Percentiles rank a stretch among this genome's conserved stretches.
Conservation (phyloP, 106 monocot genomes). For the Acorus calamus region DNA sequence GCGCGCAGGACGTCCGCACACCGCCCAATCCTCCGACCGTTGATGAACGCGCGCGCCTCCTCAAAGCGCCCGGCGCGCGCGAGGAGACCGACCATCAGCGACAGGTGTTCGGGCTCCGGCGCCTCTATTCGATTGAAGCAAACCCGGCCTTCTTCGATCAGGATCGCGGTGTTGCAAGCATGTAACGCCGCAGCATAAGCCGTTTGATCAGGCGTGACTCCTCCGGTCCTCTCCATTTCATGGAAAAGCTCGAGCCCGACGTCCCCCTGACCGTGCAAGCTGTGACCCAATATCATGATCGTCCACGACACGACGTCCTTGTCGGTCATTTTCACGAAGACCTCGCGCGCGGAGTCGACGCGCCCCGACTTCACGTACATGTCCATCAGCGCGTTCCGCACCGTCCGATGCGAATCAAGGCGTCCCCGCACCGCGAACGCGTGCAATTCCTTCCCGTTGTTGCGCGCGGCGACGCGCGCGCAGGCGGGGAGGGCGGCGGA, state of each 20-base stretch:
- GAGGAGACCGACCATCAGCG: constrained; percentile 32
- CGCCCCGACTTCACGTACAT: constrained; percentile 52
- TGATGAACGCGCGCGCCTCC: constrained; percentile 26
- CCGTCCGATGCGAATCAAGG: constrained; percentile 1
- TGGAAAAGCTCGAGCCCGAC: constrained; percentile 27
- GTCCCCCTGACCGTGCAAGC: constrained; percentile 47
- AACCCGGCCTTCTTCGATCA: constrained; percentile 28
- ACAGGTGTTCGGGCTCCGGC: constrained; percentile 16
- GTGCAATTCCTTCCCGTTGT: constrained; percentile 43
- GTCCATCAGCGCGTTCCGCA: constrained; percentile 48
- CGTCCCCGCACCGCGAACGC: constrained; percentile 17
- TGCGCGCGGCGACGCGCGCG: constrained; percentile 29
- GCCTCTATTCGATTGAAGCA: constrained; percentile 19
- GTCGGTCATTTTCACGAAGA: constrained; percentile 20
- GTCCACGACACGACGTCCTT: constrained; percentile 49
- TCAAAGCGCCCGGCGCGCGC: constrained; percentile 21
- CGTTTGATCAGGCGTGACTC: constrained; percentile 5
- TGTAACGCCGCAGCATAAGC: constrained; percentile 27
- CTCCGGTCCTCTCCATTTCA: constrained; percentile 14
- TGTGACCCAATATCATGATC: constrained; percentile 40
- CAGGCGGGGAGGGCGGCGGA: constrained; percentile 48
- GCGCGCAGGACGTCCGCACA: constrained; percentile 19
- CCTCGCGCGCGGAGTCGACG: constrained; percentile 18
- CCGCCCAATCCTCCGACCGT: constrained; percentile 2
- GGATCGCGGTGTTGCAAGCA: constrained; percentile 26